Evolutionary conservation across 257 asterid genomes (phyloP), one percentile per base, ranked within the genome.

Genomic region (Linderniella brevidens): DNA sequence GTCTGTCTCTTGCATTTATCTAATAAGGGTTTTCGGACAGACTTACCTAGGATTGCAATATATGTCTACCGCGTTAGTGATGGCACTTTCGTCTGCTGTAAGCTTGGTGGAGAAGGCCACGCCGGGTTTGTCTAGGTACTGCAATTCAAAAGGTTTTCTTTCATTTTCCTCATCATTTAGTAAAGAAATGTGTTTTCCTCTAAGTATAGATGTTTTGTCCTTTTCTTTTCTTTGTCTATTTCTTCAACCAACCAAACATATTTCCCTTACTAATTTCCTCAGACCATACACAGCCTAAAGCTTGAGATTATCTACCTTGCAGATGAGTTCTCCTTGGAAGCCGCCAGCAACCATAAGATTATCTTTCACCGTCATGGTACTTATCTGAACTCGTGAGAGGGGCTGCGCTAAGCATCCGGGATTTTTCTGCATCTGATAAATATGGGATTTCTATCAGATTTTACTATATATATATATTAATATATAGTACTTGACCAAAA

Each of bases 271-370:
- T n/a, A n/a, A n/a, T n/a, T n/a, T n/a, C n/a, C n/a, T n/a, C n/a
- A n/a, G n/a, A n/a, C n/a, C n/a, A n/a, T n/a, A n/a, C n/a, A n/a
- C n/a, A n/a, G n/a, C n/a, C n/a, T n/a, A n/a, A n/a, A n/a, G n/a
- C n/a, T n/a, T n/a, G n/a, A 12, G 35, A 20, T 60, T 37, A 50
- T 51, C 25, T 19, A 85, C 95, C 93, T 86, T 86, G 73, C 96
- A 86, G 58, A 86, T 68, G 20, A 86, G 78, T 66, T 86, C 96
- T 56, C 96, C 96, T 45, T 64, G 86, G 55, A 81, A 81, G 56
- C 96, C 96, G 59, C 96, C 96, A 16, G 81, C 86, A 10, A 64
- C 93, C 83, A 81, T 50, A 46, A 85, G 74, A 59, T 73, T 62
- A 69, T 81, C 92, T 57, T 75, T 76, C 56, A 86, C 78, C 17